Conservation (phyloP, 768 basidiomycete species). For the Austroboletus festivus region DNA sequence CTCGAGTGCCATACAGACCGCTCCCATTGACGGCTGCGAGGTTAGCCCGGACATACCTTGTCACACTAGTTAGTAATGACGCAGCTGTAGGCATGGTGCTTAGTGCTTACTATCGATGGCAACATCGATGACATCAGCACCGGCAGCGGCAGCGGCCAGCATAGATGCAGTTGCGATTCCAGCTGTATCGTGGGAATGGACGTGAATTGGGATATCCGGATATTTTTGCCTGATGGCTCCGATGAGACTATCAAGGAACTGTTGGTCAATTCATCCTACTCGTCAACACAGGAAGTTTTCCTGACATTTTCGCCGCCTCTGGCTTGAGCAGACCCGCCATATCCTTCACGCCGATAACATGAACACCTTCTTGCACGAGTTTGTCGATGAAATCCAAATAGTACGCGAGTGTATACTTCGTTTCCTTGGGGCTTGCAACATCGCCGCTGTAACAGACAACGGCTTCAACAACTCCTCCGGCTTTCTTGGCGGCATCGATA, state of each 20-base stretch:
- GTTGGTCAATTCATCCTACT: conserved; percentile 2
- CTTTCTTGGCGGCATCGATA: conserved; percentile 99
- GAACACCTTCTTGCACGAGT: conserved; percentile 91
- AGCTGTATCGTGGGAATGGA: conserved; percentile 99
- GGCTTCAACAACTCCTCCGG: conserved; percentile 96
- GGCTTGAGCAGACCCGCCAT: conserved; percentile 98
- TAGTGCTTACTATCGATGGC: conserved; percentile 88
- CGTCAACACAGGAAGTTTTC: conserved; percentile 8
- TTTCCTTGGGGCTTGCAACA: conserved; percentile 90
- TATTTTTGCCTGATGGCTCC: conserved; percentile 93
- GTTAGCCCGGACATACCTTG: conserved; percentile 97
- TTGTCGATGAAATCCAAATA: conserved; percentile 95
- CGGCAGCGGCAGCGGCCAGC: conserved; percentile 94
- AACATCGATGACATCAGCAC: conserved; percentile 96
- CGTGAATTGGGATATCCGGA: conserved; percentile 97
- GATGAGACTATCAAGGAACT: conserved; percentile 59
- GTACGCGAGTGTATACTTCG: conserved; percentile 96
- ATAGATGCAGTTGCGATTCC: conserved; percentile 98
- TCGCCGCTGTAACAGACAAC: conserved; percentile 99
- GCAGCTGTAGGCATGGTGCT: background rate
- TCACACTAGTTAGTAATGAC: conserved; percentile 13
- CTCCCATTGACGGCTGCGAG: conserved; percentile 99
- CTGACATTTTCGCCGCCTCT: conserved; percentile 84
- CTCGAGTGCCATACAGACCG: conserved; percentile 90
- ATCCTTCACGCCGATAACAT: conserved; percentile 96